Evolutionary conservation across 2,329 filamentous ascomycete species (phyloP).

Genomic region (Penicillium sp.): DNA sequence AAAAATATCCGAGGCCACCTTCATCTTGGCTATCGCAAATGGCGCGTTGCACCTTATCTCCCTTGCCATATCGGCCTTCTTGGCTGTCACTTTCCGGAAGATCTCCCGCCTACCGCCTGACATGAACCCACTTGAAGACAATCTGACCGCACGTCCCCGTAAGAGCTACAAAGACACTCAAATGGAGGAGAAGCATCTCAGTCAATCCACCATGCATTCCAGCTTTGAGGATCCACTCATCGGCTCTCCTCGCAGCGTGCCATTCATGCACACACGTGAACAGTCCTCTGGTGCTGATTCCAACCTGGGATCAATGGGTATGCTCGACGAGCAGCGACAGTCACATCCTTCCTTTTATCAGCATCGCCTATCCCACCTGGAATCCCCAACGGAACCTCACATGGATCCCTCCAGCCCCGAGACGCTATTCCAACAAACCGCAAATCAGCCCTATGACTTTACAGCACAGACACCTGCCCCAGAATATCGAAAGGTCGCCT

Average conservation of each 20-base stretch:
- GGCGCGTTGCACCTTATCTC: slow-evolving; percentile 69
- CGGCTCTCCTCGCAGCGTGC: slow-evolving; percentile 53
- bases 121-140: slow-evolving; percentile 89
- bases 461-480: slow-evolving; percentile 26
- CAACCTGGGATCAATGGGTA: slow-evolving; percentile 52
- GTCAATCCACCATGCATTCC: slow-evolving; percentile 47
- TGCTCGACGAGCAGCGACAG: slow-evolving; percentile 42
- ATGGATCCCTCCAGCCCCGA: slow-evolving; percentile 30
- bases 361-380: slow-evolving; percentile 29
- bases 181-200: slow-evolving; percentile 61
- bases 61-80: slow-evolving; percentile 67
- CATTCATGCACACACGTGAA: slow-evolving; percentile 76
- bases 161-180: slow-evolving; percentile 67
- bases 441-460: slow-evolving; percentile 28
- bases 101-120: slow-evolving; percentile 83
- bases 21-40: slow-evolving; percentile 63
- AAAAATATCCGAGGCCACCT: slow-evolving; percentile 63
- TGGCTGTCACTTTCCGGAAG: slow-evolving; percentile 75
- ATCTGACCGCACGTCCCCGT: slow-evolving; percentile 71
- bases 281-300: slow-evolving; percentile 58
- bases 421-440: slow-evolving; percentile 27
- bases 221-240: slow-evolving; percentile 43
- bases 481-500: slow-evolving; percentile 24
- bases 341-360: slow-evolving; percentile 49
- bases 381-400: slow-evolving; percentile 19